Evolutionary conservation across 345 rosid species (phyloP).

Genomic region (Garcia nutans): DNA sequence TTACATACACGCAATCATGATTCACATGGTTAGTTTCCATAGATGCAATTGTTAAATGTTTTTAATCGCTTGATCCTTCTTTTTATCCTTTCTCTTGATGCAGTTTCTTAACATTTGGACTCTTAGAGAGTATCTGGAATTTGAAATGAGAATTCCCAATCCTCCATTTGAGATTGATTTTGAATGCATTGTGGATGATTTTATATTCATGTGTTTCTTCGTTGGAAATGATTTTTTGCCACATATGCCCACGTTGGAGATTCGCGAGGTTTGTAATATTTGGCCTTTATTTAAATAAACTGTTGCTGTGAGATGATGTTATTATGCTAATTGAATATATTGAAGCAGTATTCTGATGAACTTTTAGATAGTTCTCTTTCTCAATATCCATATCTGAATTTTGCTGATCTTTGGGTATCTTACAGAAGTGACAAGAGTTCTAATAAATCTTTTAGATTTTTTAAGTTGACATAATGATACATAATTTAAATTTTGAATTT

Average conservation of each 20-base stretch:
- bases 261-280: conserved; percentile 75
- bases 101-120: conserved; percentile 96
- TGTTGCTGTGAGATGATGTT: background rate
- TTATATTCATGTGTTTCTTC: conserved; percentile 93
- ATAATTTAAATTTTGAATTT: too few species aligned
- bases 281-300: background rate
- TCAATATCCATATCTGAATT: background rate
- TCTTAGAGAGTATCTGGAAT: conserved; percentile 86
- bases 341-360: background rate
- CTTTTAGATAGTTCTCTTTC: background rate
- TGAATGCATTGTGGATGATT: conserved; percentile 86
- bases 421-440: background rate
- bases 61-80: conserved; percentile 13
- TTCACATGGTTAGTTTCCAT: background rate
- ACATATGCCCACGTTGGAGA: conserved; percentile 97
- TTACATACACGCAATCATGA: background rate
- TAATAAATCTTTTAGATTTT: background rate
- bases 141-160: conserved; percentile 63
- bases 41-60: background rate
- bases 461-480: background rate
- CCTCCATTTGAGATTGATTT: conserved; percentile 51
- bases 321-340: background rate
- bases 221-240: conserved; percentile 99
- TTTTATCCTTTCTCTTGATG: conserved; percentile 10
- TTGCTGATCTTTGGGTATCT: background rate